Evolutionary conservation across 2,329 filamentous ascomycete species (phyloP), one percentile per base, ranked within the genome.

Genomic region (Alternaria infectoria): DNA sequence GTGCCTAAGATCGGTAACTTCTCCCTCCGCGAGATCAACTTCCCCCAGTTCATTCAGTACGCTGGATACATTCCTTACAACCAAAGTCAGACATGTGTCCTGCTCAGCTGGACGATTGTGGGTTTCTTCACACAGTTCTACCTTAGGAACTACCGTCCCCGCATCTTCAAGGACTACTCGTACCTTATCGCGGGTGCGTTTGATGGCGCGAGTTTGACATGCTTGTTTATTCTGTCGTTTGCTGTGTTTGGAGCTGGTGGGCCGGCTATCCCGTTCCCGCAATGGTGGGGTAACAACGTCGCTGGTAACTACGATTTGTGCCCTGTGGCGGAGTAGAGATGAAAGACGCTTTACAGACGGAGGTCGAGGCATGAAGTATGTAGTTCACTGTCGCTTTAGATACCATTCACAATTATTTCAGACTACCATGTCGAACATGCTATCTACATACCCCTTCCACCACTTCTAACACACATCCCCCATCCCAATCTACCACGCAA

Each of bases 401-500:
- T 51, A 19, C 28, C 17, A 36, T 51, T 5, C 17, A 51, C 10
- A 10, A 21, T 21, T 51, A 21, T 30, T 3, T 1, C 8, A 32
- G 7, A 51, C 13, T 21, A 36, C 5, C 0, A 17, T 36, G 11
- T 23, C 8, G 11, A 46, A 13, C 21, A 8, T 21, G 10, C 13
- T 6, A 13, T 15, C 15, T 51, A 17, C 49, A 32, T 6, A 19
- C n/a, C 28, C 30, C 30, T 32, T 32, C 30, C 8, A 32, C 3
- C 30, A 32, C 30, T 32, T 15, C 6, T 3, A 15, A 32, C 32
- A n/a, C 32, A 36, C 3, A 36, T 36, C 15, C 15, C 0, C 0
- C 15, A 15, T 36, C 8, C 17, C 21, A 25, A 23, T 10, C 32
- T 67, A 81, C 78, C 78, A 81, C 45, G 77, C 74, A 17, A 80